phyloP scores from a whole-genome alignment of 2,329 filamentous ascomycete genomes.

The Rhynchosporium graminicola region DNA sequence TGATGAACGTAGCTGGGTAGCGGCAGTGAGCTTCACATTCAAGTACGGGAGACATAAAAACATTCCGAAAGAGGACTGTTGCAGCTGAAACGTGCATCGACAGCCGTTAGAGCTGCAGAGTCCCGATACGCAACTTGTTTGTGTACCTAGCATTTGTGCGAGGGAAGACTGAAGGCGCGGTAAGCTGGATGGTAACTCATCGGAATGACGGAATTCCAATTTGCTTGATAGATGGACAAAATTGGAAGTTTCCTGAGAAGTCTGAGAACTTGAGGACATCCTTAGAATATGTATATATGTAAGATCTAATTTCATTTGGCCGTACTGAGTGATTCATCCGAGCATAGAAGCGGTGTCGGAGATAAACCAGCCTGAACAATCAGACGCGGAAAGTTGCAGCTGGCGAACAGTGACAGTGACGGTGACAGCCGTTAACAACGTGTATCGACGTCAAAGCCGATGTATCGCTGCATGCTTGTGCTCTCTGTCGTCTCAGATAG shows the following conservation, averaged over 20 bases:
- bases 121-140: conserved; percentile 9
- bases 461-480: neutral
- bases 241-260: too few species aligned
- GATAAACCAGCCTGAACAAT: neutral
- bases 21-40: neutral
- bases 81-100: conserved; percentile 1
- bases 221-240: too few species aligned
- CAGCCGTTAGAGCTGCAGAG: neutral
- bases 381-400: conserved; percentile 11
- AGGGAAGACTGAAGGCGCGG: neutral
- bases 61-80: neutral
- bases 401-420: neutral
- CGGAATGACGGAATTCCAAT: too few species aligned
- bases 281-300: too few species aligned
- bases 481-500: neutral
- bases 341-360: neutral
- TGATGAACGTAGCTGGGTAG: neutral
- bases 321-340: neutral
- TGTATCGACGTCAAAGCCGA: neutral
- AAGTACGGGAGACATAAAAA: neutral
- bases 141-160: neutral
- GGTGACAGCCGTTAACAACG: conserved; percentile 3
- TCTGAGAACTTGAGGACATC: too few species aligned
- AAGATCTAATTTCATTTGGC: too few species aligned
- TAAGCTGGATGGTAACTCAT: too few species aligned